Conservation (phyloP, 345 rosid genomes). For the Streptanthus diversifolius region DNA sequence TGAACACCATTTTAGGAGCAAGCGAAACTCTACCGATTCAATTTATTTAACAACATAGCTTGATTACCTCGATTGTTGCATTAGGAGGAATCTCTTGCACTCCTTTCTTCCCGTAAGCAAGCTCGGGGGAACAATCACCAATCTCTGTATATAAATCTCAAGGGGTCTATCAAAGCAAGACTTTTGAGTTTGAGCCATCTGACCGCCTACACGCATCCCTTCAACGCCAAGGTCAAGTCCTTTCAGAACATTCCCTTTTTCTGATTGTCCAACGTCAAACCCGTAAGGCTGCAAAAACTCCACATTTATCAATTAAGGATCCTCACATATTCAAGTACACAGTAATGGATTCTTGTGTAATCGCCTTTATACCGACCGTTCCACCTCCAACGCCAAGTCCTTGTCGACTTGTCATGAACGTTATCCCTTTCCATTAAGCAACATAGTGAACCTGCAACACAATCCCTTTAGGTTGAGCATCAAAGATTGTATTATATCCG, state of each 20-base stretch:
- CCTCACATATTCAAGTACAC: background rate
- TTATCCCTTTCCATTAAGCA: constrained; percentile 92
- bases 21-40: background rate
- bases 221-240: constrained; percentile 93
- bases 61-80: constrained; percentile 83
- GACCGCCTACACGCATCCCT: constrained; percentile 96
- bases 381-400: constrained; percentile 98
- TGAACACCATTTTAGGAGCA: constrained; percentile 5
- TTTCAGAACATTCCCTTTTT: constrained; percentile 76
- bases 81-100: constrained; percentile 97
- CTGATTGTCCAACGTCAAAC: constrained; percentile 91
- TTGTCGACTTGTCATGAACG: constrained; percentile 97
- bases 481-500: background rate
- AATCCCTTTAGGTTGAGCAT: constrained; percentile 6
- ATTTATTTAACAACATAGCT: background rate
- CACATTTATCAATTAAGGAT: background rate
- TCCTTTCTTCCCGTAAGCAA: constrained; percentile 93
- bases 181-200: background rate
- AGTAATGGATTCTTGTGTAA: background rate
- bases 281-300: constrained; percentile 75
- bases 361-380: constrained; percentile 50
- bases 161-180: background rate
- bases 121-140: constrained; percentile 88
- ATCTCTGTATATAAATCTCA: constrained; percentile 42
- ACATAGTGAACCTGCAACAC: constrained; percentile 80